Evolutionary conservation across 2,329 filamentous ascomycete genomes (phyloP), one percentile per base, ranked within the genome.

Genomic region (Pyricularia pennisetigena): DNA sequence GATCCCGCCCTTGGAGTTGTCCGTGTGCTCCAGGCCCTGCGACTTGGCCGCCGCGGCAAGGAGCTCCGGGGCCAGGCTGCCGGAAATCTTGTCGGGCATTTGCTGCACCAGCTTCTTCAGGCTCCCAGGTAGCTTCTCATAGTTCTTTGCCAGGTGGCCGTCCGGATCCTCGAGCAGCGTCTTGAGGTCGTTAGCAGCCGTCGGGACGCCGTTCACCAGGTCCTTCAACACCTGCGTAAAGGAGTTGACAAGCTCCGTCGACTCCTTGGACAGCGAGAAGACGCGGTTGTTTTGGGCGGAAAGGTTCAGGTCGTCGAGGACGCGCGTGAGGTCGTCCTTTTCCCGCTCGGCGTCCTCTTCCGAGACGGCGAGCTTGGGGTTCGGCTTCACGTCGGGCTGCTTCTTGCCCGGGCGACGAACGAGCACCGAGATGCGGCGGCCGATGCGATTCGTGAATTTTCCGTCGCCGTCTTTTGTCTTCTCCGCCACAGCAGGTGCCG

Each of bases 181-280:
- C 2, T 82, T 88, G n/a, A 99, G 88, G 76, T 99, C 95, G 75
- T 90, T 85, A 78, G 96, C 97, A 2, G 95, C 95, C 0, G 94
- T 97, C 3, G 95, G 95, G 1, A 93, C 95, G 70, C 95, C 95
- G 76, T 93, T 94, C 74, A 95, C 87, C 20, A 97, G 86, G 76
- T 99, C 95, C 76, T 94, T 95, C 75, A 99, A 90, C 41, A 97
- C 89, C 68, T 93, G 83, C 1, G 93, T 96, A 83, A 99, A 99
- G 70, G 89, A 88, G 68, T 88, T 86, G 67, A 97, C 86, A 32
- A 97, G 85, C 71, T 92, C 90, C 70, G 93, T 88, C 0, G 92
- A 94, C 73, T 97, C 93, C 69, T 88, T 86, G n/a, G 91, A 92
- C 69, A 97, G 85, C 14, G 89, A 90, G 77, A 97, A 92, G 70